Conservation (phyloP, 2,329 filamentous ascomycete genomes). For the Aspergillus carbonarius region DNA sequence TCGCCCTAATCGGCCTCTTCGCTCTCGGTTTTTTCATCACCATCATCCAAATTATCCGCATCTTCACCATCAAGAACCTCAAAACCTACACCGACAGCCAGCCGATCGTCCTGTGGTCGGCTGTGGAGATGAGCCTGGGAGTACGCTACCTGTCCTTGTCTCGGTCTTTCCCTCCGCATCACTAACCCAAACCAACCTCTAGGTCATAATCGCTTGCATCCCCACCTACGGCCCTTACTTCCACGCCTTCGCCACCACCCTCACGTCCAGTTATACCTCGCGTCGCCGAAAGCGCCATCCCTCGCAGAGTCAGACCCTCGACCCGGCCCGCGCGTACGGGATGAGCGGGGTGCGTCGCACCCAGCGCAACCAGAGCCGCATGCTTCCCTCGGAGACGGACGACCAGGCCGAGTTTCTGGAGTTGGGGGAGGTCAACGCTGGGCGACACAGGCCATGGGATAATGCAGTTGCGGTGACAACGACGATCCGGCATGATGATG, state of each 20-base stretch:
- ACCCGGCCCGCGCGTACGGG: background rate
- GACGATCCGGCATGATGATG: background rate
- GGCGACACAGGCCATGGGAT: background rate
- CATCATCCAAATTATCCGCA: slow-evolving; percentile 53
- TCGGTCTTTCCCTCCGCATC: background rate
- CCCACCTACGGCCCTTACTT: slow-evolving; percentile 48
- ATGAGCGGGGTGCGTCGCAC: background rate
- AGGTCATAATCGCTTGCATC: slow-evolving; percentile 43
- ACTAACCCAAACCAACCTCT: background rate
- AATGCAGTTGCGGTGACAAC: background rate
- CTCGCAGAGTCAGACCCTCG: background rate
- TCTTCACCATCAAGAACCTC: slow-evolving; percentile 50
- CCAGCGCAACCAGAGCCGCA: background rate
- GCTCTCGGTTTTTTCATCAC: slow-evolving; percentile 54
- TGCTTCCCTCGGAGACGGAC: background rate
- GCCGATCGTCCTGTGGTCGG: slow-evolving; percentile 47
- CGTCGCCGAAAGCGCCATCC: slow-evolving; percentile 6
- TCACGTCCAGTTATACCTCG: slow-evolving; percentile 16
- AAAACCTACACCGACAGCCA: slow-evolving; percentile 48
- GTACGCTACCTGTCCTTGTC: slow-evolving; percentile 21
- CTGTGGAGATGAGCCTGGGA: slow-evolving; percentile 48
- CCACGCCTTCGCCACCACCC: slow-evolving; percentile 20
- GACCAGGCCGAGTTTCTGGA: slow-evolving; percentile 1
- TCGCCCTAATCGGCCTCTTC: slow-evolving; percentile 47
- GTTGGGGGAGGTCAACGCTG: background rate